Conservation (phyloP, 2,329 filamentous ascomycete genomes). For the Pseudocercospora vitis region DNA sequence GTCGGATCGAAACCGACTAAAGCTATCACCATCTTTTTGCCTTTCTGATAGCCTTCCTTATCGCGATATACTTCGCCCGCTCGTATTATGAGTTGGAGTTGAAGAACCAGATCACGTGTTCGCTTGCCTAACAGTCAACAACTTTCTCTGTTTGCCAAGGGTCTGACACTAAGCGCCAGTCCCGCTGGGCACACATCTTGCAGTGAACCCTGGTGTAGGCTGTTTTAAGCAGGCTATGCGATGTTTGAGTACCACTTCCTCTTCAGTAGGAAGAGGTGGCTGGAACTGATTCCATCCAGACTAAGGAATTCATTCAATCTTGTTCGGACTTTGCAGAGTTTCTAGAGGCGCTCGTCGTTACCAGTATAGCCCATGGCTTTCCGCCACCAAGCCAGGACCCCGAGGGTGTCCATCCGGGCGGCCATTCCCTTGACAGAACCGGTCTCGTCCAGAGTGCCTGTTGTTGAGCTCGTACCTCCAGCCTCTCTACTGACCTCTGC, state of each 20-base stretch:
- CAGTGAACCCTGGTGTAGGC: no score
- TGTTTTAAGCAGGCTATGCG: no score
- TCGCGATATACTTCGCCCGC: no score
- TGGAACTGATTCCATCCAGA: background rate
- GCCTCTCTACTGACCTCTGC: conserved; percentile 37
- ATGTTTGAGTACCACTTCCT: no score
- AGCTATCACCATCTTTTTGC: conserved; percentile 14
- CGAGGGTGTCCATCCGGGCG: conserved; percentile 58
- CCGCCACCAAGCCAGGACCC: conserved; percentile 66
- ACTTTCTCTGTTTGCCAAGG: no score
- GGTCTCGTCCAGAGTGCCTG: conserved; percentile 56
- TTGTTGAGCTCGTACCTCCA: background rate
- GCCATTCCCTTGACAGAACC: conserved; percentile 66
- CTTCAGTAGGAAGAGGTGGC: no score
- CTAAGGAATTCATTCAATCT: background rate
- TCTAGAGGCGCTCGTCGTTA: conserved; percentile 25
- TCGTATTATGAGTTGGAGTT: background rate
- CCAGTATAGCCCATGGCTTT: conserved; percentile 61
- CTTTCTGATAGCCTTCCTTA: conserved; percentile 8
- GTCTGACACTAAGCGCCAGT: no score
- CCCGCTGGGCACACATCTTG: no score
- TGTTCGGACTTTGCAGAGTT: no score
- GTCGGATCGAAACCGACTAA: conserved; percentile 20
- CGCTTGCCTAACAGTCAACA: no score
- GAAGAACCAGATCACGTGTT: background rate